Evolutionary conservation across 2,329 filamentous ascomycete genomes (phyloP).

Genomic region (Ilyonectria robusta): DNA sequence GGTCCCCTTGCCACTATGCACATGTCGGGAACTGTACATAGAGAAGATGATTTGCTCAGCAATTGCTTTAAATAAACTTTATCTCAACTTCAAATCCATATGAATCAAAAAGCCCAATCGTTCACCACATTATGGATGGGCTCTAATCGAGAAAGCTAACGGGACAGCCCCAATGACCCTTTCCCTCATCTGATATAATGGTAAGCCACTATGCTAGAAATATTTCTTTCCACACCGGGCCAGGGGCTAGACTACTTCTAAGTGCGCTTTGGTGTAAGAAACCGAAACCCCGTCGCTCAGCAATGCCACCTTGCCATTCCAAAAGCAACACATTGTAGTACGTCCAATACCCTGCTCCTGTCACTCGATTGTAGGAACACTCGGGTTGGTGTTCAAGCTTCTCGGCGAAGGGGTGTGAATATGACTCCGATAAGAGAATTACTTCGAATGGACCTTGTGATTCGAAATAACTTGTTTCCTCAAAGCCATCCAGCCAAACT

Average conservation of each 20-base stretch:
- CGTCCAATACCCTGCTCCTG: too few species aligned
- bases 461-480: slow-evolving; percentile 24
- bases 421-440: slow-evolving; percentile 14
- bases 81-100: not conserved
- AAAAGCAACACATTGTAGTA: slow-evolving; percentile 12
- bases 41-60: not conserved
- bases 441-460: slow-evolving; percentile 6
- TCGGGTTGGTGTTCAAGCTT: too few species aligned
- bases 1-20: not conserved
- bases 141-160: too few species aligned
- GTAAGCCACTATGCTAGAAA: not conserved
- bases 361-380: too few species aligned
- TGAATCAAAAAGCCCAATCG: not conserved
- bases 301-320: slow-evolving; percentile 26
- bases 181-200: too few species aligned
- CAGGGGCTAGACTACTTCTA: not conserved
- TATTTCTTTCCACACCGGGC: slow-evolving; percentile 18
- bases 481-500: slow-evolving; percentile 16
- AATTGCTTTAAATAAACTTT: slow-evolving; percentile 1
- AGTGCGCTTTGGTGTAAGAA: not conserved
- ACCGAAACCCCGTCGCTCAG: slow-evolving; percentile 30
- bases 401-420: too few species aligned
- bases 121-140: too few species aligned
- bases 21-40: not conserved
- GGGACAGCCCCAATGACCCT: too few species aligned